Evolutionary conservation across 305 asterid genomes (phyloP), one percentile per base, ranked within the genome.

Genomic region (Solanum hybrid): DNA sequence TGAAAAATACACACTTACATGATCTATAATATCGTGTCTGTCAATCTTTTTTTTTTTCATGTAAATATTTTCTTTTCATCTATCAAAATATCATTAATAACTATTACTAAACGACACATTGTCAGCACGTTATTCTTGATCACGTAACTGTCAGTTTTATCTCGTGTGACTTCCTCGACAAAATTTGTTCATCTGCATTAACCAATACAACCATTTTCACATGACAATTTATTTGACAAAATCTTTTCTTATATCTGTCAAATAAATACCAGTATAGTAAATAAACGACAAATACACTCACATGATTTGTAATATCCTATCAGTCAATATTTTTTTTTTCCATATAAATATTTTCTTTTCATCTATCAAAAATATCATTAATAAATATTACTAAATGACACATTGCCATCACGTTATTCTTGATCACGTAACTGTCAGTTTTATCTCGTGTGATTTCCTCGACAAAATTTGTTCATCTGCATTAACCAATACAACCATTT

Each of bases 11-110:
- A 27, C 7, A 5, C 15, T 73, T 4, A 73, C 9, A 12, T 12
- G 13, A 2, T 27, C 0, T 2, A 2, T 5, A 27, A 73, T 70
- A 24, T 2, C 29, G 0, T 24, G 0, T 70, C 0, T 11, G 8
- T 24, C 7, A 70, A 68, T 10, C 2, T n/a, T 2, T 12, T 1
- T 41, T 4, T 41, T 38, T 41, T 41, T 4, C 5, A 4, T 41
- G 57, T 41, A 13, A 4, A 13, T 12, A 13, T 0, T 0, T 41
- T 41, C 2, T 13, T 41, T 41, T 39, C 6, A 41, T 13, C 2
- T 41, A 13, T 41, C 57, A 41, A 41, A 41, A 10, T 70, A 65
- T 65, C 1, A 61, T 61, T 61, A 45, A 45, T 41, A 12, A 41
- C 4, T 41, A 41, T 41, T 41, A 41, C 57, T 41, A 12, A 12